phyloP scores from a whole-genome alignment of 2,329 filamentous ascomycete species.

The Cladosporium sp. region DNA sequence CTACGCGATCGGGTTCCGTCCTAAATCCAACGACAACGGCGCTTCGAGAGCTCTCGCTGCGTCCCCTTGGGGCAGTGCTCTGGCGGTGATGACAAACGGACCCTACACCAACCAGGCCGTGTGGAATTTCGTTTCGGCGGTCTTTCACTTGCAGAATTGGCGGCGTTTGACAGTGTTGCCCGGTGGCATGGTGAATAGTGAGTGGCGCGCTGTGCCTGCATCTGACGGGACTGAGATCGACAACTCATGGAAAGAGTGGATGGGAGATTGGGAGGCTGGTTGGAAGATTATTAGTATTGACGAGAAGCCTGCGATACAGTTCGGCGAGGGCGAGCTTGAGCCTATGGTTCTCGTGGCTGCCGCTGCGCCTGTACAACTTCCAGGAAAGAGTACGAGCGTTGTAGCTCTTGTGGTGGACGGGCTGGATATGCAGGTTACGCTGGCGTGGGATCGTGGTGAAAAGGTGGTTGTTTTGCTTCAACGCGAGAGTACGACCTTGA shows the following conservation, averaged over 20 bases:
- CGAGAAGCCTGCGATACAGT: background rate
- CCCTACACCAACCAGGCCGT: conserved; percentile 19
- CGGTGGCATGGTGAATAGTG: background rate
- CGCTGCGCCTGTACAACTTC: background rate
- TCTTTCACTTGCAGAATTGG: conserved; percentile 26
- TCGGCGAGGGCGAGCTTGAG: background rate
- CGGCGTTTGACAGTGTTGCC: conserved; percentile 7
- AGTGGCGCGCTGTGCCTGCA: background rate
- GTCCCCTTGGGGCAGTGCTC: background rate
- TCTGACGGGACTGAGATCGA: background rate
- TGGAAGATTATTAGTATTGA: background rate
- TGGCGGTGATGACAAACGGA: conserved; percentile 30
- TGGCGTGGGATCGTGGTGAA: background rate
- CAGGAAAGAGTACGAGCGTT: background rate
- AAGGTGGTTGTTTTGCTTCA: background rate
- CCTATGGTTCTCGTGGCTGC: background rate
- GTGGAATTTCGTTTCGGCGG: conserved; percentile 24
- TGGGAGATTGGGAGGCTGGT: background rate
- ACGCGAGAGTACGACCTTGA: background rate
- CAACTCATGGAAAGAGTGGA: background rate
- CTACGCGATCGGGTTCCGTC: conserved; percentile 24
- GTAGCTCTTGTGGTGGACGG: background rate
- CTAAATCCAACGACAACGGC: conserved; percentile 5
- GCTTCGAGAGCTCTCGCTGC: background rate
- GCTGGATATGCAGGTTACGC: background rate